phyloP scores from a whole-genome alignment of 345 rosid species.

The Triadica sebifera region DNA sequence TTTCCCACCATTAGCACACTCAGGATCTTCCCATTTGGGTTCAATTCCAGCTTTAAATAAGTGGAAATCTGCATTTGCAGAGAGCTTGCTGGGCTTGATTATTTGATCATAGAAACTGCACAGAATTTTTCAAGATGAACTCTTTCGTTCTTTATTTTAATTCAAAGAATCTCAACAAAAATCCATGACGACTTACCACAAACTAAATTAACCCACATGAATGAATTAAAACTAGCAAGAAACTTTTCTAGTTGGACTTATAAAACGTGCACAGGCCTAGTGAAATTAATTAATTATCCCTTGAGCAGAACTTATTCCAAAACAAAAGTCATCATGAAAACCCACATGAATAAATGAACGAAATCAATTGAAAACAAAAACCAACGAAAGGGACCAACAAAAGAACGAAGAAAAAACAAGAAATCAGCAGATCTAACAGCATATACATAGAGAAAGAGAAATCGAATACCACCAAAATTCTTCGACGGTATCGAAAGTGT shows the following conservation, averaged over 20 bases:
- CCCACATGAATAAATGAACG: not conserved
- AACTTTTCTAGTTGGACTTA: no score
- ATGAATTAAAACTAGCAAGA: no score
- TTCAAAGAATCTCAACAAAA: not conserved
- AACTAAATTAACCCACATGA: not conserved
- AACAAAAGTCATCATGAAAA: not conserved
- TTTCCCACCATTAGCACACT: constrained; percentile 88
- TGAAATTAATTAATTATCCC: no score
- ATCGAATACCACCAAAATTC: constrained; percentile 78
- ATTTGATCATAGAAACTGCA: constrained; percentile 74
- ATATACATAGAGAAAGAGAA: not conserved
- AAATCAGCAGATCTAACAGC: not conserved
- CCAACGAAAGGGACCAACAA: not conserved
- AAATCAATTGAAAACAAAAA: not conserved
- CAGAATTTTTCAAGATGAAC: not conserved
- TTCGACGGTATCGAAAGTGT: constrained; percentile 86
- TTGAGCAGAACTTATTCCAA: not conserved
- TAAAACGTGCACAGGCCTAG: no score
- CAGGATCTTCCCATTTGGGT: constrained; percentile 99
- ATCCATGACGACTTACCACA: not conserved
- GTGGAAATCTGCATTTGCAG: constrained; percentile 67
- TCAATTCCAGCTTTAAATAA: constrained; percentile 84
- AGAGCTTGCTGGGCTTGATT: constrained; percentile 74
- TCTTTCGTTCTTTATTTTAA: not conserved
- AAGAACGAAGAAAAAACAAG: not conserved